Percentiles rank a stretch among this genome's conserved stretches.
Evolutionary conservation across 2,329 filamentous ascomycete species (phyloP).

Genomic region (Leptographium procerum): DNA sequence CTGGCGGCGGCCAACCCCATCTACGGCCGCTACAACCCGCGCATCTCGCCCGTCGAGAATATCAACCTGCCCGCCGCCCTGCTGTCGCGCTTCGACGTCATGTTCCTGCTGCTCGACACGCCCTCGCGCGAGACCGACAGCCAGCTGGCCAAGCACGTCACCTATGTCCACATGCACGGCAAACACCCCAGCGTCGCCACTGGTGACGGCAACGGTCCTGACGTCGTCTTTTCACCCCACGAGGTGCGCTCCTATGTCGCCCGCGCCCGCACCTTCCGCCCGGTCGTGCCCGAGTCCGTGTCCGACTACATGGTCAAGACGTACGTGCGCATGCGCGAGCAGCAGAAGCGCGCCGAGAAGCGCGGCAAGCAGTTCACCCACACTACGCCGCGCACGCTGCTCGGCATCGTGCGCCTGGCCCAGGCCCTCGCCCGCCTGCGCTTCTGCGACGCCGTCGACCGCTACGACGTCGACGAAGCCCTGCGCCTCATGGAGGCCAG

Average conservation of each 20-base stretch:
- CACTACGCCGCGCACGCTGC: conserved; percentile 83
- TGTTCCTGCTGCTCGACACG: conserved; percentile 94
- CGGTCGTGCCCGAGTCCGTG: conserved; percentile 70
- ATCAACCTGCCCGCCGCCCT: conserved; percentile 98
- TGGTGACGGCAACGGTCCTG: conserved; percentile 22
- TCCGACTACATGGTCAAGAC: conserved; percentile 96
- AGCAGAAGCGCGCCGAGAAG: conserved; percentile 84
- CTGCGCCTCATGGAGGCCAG: conserved; percentile 83
- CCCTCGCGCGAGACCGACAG: conserved; percentile 82
- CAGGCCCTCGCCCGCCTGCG: conserved; percentile 88
- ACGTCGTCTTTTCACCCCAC: conserved; percentile 76
- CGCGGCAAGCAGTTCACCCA: conserved; percentile 88
- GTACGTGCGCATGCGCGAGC: conserved; percentile 87
- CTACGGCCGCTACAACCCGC: conserved; percentile 96
- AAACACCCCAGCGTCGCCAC: conserved; percentile 50
- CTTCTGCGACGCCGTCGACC: conserved; percentile 73
- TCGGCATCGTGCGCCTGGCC: conserved; percentile 84
- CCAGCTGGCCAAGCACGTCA: conserved; percentile 88
- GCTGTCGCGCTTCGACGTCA: conserved; percentile 90
- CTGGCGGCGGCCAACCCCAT: conserved; percentile 93
- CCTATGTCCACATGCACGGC: conserved; percentile 95
- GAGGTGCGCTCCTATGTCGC: conserved; percentile 96
- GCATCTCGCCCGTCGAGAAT: conserved; percentile 94
- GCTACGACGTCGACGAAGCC: conserved; percentile 93
- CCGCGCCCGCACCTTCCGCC: conserved; percentile 79